A percentile compares a stretch with the other conserved stretches of the same genome.
These are phyloP conservation scores for Mortierella antarctica DNA, from an alignment of 192 early-diverging fungal genomes.

Conservation along the genomic window DNA sequence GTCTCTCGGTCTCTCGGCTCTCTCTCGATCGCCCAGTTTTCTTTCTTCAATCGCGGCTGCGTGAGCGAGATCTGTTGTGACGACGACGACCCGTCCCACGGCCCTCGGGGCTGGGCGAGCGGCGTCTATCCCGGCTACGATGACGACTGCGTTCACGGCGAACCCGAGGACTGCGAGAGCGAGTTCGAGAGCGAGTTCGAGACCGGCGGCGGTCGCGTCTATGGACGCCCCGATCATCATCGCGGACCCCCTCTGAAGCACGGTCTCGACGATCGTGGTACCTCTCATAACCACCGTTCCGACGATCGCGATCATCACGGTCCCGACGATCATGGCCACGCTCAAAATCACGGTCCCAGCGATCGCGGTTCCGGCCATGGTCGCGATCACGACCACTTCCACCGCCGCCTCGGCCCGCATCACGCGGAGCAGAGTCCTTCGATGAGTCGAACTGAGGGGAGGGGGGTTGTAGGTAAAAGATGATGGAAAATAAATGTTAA, in stretches of 20 bases:
- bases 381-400: conserved; percentile 19
- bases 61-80: conserved; percentile 53
- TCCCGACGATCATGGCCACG: conserved; percentile 28
- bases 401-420: conserved; percentile 31
- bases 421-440: conserved; percentile 38
- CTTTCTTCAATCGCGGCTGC: conserved; percentile 55
- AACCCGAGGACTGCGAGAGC: not conserved
- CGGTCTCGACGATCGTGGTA: conserved; percentile 61
- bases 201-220: conserved; percentile 57
- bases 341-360: conserved; percentile 5
- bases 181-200: not conserved
- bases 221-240: conserved; percentile 29
- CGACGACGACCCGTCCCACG: not conserved
- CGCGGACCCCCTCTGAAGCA: conserved; percentile 18
- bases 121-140: not conserved
- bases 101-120: not conserved
- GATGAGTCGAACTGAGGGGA: conserved; percentile 19
- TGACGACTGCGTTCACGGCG: not conserved
- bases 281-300: conserved; percentile 32
- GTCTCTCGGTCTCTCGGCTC: conserved; percentile 17
- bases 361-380: conserved; percentile 10
- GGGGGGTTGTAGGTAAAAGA: too few relatives aligned
- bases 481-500: not conserved
- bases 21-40: conserved; percentile 1
- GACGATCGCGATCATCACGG: conserved; percentile 37